Percentiles rank a stretch among this genome's conserved stretches.
phyloP scores from a whole-genome alignment of 2,329 filamentous ascomycete genomes.

The Cryoendolithus antarcticus region DNA sequence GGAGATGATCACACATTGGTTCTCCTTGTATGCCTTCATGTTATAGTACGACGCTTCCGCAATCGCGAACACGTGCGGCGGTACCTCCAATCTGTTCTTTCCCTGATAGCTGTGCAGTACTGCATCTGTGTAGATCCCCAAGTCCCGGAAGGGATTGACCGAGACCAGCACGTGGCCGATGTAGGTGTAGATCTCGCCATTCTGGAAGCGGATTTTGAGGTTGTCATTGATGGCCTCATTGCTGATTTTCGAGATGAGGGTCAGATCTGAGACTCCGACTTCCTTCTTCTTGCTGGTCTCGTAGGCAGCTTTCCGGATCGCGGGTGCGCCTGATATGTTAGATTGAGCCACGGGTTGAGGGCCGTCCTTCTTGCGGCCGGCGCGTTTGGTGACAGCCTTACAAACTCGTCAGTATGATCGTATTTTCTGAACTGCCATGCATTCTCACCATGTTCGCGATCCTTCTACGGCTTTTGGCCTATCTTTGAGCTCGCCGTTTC shows the following conservation, averaged over 20 bases:
- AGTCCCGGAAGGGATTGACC: constrained; percentile 92
- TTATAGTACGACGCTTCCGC: constrained; percentile 97
- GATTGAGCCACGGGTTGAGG: constrained; percentile 16
- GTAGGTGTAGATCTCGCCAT: constrained; percentile 97
- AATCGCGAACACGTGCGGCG: constrained; percentile 90
- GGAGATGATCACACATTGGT: constrained; percentile 98
- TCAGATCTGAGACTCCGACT: constrained; percentile 95
- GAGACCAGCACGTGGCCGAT: constrained; percentile 99
- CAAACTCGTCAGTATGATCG: not conserved
- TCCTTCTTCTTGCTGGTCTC: constrained; percentile 98
- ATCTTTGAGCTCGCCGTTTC: no score
- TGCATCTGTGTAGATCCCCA: constrained; percentile 91
- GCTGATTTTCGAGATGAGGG: constrained; percentile 93
- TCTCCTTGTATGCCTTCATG: constrained; percentile 99
- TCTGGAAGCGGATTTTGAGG: constrained; percentile 93
- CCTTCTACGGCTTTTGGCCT: no score
- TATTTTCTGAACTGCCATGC: no score
- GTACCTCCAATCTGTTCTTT: constrained; percentile 83
- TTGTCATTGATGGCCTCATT: constrained; percentile 99
- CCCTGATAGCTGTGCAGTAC: constrained; percentile 90
- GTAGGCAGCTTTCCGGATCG: constrained; percentile 93
- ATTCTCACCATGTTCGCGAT: no score
- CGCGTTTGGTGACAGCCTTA: constrained; percentile 45
- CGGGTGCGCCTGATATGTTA: no score
- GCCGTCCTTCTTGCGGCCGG: constrained; percentile 45